Evolutionary conservation across 805 yeast genomes (phyloP).

Genomic region (Ascoidea asiatica): DNA sequence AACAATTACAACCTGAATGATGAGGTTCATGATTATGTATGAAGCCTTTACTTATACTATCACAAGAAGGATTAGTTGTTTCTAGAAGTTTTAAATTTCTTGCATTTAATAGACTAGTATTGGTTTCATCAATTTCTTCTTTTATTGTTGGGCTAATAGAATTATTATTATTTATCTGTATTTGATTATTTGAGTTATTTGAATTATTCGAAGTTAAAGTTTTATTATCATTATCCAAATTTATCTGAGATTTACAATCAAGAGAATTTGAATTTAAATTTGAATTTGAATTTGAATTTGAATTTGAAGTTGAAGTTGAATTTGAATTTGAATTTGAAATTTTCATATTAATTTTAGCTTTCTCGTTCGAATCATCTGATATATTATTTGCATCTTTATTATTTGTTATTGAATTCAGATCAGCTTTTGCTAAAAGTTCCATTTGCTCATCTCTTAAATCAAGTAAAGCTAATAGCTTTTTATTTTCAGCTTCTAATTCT

Average conservation of each 20-base stretch:
- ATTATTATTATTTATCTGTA: too few species aligned
- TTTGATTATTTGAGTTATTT: neutral
- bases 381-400: neutral
- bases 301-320: neutral
- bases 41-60: neutral
- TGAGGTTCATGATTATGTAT: constrained; percentile 18
- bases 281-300: neutral
- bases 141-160: neutral
- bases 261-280: neutral
- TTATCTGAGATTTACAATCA: neutral
- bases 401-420: constrained; percentile 1
- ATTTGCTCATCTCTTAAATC: constrained; percentile 53
- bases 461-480: constrained; percentile 47
- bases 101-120: neutral
- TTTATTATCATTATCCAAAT: neutral
- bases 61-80: neutral
- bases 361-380: neutral
- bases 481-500: constrained; percentile 72
- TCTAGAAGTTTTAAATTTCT: neutral
- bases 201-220: neutral
- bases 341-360: neutral
- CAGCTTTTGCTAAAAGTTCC: constrained; percentile 23
- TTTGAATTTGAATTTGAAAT: constrained; percentile 6
- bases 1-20: constrained; percentile 43
- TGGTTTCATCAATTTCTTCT: neutral